phyloP scores from a whole-genome alignment of 1,284 basidiomycete species.

The Bjerkandera adusta region DNA sequence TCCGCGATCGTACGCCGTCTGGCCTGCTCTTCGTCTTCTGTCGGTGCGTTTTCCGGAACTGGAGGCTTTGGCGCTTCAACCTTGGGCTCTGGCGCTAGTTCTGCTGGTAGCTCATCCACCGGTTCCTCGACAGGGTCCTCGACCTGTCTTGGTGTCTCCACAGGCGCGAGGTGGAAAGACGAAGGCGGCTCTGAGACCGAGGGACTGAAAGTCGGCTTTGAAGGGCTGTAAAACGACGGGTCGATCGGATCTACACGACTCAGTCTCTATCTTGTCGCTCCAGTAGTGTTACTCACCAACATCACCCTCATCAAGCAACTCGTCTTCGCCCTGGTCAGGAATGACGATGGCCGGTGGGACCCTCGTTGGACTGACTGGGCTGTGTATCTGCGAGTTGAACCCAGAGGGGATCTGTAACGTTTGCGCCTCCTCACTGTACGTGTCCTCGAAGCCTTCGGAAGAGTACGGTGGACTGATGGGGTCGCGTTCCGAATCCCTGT shows the following conservation, averaged over 20 bases:
- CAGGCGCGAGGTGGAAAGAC: neutral
- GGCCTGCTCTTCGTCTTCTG: conserved; percentile 46
- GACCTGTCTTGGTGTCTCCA: neutral
- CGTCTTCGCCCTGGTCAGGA: conserved; percentile 26
- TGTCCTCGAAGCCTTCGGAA: no score
- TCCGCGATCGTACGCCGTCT: conserved; percentile 70
- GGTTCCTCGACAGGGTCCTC: conserved; percentile 2
- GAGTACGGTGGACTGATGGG: no score
- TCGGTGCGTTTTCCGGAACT: conserved; percentile 31
- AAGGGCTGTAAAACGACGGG: conserved; percentile 50
- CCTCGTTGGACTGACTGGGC: no score
- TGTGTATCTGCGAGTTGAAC: no score
- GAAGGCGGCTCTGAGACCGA: neutral
- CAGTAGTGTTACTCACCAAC: conserved; percentile 43
- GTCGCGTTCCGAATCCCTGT: no score
- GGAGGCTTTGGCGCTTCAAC: conserved; percentile 15
- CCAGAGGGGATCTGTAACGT: no score
- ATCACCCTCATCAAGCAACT: conserved; percentile 58
- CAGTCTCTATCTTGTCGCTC: neutral
- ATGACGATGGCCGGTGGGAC: conserved; percentile 10
- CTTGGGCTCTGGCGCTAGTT: neutral
- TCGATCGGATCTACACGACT: conserved; percentile 66
- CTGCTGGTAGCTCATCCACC: neutral
- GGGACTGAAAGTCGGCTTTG: conserved; percentile 19
- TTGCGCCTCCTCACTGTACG: no score